phyloP scores from a whole-genome alignment of 805 yeast species.

The Saitoella complicata region DNA sequence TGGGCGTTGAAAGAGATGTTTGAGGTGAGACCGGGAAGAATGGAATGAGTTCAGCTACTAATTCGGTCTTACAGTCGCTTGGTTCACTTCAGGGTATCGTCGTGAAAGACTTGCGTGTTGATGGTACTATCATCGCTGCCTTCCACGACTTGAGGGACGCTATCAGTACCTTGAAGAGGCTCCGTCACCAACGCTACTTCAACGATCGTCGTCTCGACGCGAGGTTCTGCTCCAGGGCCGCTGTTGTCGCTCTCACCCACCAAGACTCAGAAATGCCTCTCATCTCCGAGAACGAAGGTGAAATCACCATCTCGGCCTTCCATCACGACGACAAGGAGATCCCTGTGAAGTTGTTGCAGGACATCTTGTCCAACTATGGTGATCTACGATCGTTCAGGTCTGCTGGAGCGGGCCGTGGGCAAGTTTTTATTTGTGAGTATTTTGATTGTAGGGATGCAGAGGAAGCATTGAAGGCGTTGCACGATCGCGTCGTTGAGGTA shows the following conservation, averaged over 20 bases:
- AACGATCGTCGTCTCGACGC: constrained; percentile 6
- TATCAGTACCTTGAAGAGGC: constrained; percentile 12
- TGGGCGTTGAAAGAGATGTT: constrained; percentile 6
- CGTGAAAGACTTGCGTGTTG: neutral
- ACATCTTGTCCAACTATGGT: no score
- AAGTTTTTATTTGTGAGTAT: no score
- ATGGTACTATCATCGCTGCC: constrained; percentile 14
- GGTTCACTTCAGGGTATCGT: neutral
- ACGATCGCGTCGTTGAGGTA: no score
- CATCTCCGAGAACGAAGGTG: no score
- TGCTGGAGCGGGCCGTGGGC: no score
- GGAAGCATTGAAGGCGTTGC: no score
- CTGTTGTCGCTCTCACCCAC: neutral
- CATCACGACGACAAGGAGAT: no score
- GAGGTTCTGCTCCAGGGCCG: constrained; percentile 9
- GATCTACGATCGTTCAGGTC: no score
- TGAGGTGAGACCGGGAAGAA: neutral
- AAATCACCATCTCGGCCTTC: no score
- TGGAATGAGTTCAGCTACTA: neutral
- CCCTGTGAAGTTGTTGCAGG: no score
- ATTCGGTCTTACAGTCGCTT: neutral
- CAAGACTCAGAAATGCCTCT: no score
- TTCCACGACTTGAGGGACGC: constrained; percentile 16
- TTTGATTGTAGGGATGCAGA: no score
- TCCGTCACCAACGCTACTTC: constrained; percentile 13